These are phyloP conservation scores for Discostella stelligera DNA, from an alignment of 352 stramenopile species.

Conservation along the genomic window DNA sequence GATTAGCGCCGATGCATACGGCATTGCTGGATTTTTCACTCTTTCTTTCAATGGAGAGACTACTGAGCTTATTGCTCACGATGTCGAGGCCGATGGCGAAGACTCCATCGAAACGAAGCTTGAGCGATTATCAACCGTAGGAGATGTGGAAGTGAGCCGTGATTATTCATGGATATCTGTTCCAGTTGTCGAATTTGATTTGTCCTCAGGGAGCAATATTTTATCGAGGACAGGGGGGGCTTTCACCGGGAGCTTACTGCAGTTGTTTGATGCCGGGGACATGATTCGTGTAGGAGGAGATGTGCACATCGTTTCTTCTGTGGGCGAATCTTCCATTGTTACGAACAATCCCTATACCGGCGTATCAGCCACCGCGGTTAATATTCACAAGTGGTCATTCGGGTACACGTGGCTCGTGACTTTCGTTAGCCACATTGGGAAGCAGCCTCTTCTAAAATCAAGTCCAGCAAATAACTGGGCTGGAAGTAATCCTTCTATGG, in stretches of 20 bases:
- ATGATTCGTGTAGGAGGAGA: constrained; percentile 67
- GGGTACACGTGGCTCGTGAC: constrained; percentile 84
- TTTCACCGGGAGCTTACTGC: constrained; percentile 31
- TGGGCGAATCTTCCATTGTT: constrained; percentile 40
- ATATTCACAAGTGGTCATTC: constrained; percentile 81
- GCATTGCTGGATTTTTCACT: constrained; percentile 89
- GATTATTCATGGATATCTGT: constrained; percentile 58
- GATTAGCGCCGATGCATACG: constrained; percentile 74
- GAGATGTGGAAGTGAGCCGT: constrained; percentile 73
- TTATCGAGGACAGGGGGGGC: constrained; percentile 41
- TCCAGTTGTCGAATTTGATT: constrained; percentile 49
- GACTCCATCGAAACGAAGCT: constrained; percentile 69
- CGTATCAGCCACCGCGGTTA: constrained; percentile 48
- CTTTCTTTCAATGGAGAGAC: constrained; percentile 88
- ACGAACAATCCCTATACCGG: constrained; percentile 53
- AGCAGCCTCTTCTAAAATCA: constrained; percentile 88
- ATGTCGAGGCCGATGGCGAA: constrained; percentile 83
- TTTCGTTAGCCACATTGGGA: constrained; percentile 79
- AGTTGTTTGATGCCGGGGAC: constrained; percentile 61
- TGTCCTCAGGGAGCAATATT: constrained; percentile 41
- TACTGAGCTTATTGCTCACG: constrained; percentile 85
- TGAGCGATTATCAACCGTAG: constrained; percentile 71
- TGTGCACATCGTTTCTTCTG: constrained; percentile 38
- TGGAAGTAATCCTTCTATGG: constrained; percentile 90
- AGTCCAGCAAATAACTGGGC: constrained; percentile 89